Evolutionary conservation across 2,329 filamentous ascomycete genomes (phyloP).

Genomic region (Colletotrichum sp.): DNA sequence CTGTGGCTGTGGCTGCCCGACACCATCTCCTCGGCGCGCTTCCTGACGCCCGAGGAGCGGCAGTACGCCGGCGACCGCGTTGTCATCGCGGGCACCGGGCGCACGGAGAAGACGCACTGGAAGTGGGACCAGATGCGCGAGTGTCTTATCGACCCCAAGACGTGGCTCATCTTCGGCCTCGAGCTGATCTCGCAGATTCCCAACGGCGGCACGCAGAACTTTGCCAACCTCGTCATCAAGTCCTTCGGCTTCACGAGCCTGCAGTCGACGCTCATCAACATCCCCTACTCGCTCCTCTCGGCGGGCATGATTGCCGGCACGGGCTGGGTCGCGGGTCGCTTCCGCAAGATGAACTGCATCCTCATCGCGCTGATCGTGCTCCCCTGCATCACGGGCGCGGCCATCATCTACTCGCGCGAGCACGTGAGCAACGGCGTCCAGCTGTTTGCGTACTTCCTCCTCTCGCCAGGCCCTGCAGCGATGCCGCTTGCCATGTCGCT

Average conservation of each 20-base stretch:
- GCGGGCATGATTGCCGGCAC: constrained; percentile 51
- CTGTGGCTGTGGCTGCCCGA: constrained; percentile 57
- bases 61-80: constrained; percentile 51
- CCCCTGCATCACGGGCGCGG: constrained; percentile 56
- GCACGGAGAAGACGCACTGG: constrained; percentile 53
- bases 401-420: constrained; percentile 55
- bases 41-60: constrained; percentile 60
- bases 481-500: constrained; percentile 62
- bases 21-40: constrained; percentile 58
- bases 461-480: constrained; percentile 57
- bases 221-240: constrained; percentile 61
- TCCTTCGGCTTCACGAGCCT: constrained; percentile 62
- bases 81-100: constrained; percentile 55
- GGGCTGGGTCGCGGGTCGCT: constrained; percentile 57
- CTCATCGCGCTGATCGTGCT: constrained; percentile 55
- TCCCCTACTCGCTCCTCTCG: constrained; percentile 61
- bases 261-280: constrained; percentile 61
- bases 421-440: constrained; percentile 46
- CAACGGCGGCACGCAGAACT: constrained; percentile 66
- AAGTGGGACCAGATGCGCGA: constrained; percentile 57
- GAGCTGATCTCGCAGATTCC: constrained; percentile 62
- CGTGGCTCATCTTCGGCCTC: constrained; percentile 62
- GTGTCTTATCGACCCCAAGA: constrained; percentile 62
- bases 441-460: constrained; percentile 63
- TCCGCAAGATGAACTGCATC: constrained; percentile 55